A percentile compares a stretch with the other conserved stretches of the same genome.
Evolutionary conservation across 2,329 filamentous ascomycete species (phyloP).

Genomic region (Ceratocystis harringtonii): DNA sequence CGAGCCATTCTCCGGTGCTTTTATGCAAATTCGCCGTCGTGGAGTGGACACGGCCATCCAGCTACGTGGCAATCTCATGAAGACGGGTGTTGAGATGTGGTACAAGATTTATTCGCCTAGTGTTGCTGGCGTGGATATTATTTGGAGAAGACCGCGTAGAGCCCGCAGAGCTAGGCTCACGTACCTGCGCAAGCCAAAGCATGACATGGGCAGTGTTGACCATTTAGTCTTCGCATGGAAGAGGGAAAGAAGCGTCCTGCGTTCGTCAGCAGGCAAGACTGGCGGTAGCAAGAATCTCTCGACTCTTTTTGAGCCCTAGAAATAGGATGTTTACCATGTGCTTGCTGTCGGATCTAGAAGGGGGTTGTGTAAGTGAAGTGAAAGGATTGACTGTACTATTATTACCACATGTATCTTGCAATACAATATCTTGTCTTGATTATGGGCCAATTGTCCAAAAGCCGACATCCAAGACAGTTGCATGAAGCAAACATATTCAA

Average conservation of each 20-base stretch:
- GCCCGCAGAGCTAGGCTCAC: conserved; percentile 76
- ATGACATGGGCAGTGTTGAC: conserved; percentile 78
- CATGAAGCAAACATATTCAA: background rate
- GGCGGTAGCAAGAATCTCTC: conserved; percentile 17
- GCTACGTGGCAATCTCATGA: conserved; percentile 71
- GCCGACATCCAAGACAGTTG: background rate
- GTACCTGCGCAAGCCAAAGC: conserved; percentile 77
- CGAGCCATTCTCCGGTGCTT: conserved; percentile 82
- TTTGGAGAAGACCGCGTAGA: conserved; percentile 72
- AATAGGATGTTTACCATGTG: background rate
- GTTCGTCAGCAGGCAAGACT: conserved; percentile 19
- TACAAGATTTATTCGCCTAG: conserved; percentile 88
- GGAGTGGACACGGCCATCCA: conserved; percentile 80
- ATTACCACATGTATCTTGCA: conserved; percentile 15
- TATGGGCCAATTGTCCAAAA: background rate
- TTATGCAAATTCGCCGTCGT: conserved; percentile 72
- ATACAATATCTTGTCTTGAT: conserved; percentile 7
- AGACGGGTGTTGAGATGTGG: conserved; percentile 91
- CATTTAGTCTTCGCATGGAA: conserved; percentile 49
- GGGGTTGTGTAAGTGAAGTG: background rate
- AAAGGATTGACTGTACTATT: conserved; percentile 16
- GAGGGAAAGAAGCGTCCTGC: conserved; percentile 31
- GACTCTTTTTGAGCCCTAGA: conserved; percentile 17
- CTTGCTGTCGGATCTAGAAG: background rate
- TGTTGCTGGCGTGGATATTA: conserved; percentile 81